Evolutionary conservation across 257 asterid species (phyloP).

Genomic region (Ilex asprella): DNA sequence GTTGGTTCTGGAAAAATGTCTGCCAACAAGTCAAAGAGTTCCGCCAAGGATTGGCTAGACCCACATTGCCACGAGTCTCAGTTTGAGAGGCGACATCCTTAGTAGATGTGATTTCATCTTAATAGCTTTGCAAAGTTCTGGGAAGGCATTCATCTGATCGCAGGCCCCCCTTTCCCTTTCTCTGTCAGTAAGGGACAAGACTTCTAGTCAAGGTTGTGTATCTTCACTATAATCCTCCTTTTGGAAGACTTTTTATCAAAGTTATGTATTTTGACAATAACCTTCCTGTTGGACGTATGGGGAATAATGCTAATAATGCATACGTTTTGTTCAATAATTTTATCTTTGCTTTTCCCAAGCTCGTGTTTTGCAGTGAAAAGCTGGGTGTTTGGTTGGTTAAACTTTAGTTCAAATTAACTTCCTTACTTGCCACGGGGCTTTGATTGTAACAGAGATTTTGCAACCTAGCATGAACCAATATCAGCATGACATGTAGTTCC

Average conservation of each 20-base stretch:
- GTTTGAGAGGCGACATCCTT: slow-evolving; percentile 51
- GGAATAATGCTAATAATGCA: neutral
- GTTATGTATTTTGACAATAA: slow-evolving; percentile 10
- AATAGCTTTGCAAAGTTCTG: neutral
- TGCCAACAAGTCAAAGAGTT: slow-evolving; percentile 30
- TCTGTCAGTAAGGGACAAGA: neutral
- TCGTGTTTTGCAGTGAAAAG: neutral
- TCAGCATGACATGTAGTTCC: no score
- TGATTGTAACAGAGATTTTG: no score
- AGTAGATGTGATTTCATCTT: neutral
- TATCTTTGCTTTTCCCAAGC: neutral
- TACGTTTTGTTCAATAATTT: neutral
- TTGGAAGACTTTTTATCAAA: neutral
- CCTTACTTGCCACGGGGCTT: no score
- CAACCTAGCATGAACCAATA: no score
- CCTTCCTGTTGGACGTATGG: neutral
- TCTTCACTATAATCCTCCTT: neutral
- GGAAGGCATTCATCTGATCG: slow-evolving; percentile 1
- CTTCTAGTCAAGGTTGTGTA: neutral
- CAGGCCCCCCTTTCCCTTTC: slow-evolving; percentile 7
- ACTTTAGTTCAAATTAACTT: neutral
- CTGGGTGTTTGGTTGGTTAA: neutral
- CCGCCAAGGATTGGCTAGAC: slow-evolving; percentile 82
- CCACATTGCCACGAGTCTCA: slow-evolving; percentile 88
- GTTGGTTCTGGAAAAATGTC: slow-evolving; percentile 65